phyloP scores from a whole-genome alignment of 495 filamentous ascomycete species.

The Penicillium mononematosum region DNA sequence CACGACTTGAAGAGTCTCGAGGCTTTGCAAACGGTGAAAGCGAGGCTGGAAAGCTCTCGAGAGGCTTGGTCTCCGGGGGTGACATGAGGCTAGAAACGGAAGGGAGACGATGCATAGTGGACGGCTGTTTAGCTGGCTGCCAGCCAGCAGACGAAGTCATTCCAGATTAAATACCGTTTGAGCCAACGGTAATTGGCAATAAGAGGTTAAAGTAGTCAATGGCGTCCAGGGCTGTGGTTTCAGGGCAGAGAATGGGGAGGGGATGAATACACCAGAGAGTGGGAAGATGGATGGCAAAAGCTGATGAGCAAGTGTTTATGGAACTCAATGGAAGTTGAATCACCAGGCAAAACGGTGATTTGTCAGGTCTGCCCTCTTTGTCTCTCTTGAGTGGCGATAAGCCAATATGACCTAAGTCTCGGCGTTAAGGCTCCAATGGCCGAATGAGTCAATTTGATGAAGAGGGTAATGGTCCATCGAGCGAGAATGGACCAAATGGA shows the following conservation, averaged over 20 bases:
- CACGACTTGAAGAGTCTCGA: constrained; percentile 34
- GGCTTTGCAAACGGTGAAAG: constrained; percentile 36
- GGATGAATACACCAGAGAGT: constrained; percentile 13
- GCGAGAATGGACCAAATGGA: neutral
- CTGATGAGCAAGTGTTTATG: constrained; percentile 14
- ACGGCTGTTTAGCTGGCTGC: constrained; percentile 24
- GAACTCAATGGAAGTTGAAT: constrained; percentile 21
- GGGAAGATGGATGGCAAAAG: constrained; percentile 25
- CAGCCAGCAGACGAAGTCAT: constrained; percentile 34
- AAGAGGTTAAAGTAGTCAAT: constrained; percentile 5
- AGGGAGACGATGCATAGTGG: constrained; percentile 51
- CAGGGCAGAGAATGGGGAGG: neutral
- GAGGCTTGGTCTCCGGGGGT: constrained; percentile 63
- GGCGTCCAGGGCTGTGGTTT: neutral
- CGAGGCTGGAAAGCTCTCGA: constrained; percentile 57
- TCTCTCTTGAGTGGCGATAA: constrained; percentile 35
- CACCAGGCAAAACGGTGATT: constrained; percentile 34
- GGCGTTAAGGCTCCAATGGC: constrained; percentile 14
- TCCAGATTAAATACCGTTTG: constrained; percentile 11
- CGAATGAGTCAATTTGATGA: constrained; percentile 10
- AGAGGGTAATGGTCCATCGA: neutral
- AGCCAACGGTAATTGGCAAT: constrained; percentile 4
- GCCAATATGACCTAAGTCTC: constrained; percentile 12
- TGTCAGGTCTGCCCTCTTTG: constrained; percentile 41
- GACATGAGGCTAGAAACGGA: constrained; percentile 68